A percentile compares a stretch with the other conserved stretches of the same genome.
These are phyloP conservation scores for Noccaea bulbosa DNA, from an alignment of 345 rosid genomes.

Conservation along the genomic window DNA sequence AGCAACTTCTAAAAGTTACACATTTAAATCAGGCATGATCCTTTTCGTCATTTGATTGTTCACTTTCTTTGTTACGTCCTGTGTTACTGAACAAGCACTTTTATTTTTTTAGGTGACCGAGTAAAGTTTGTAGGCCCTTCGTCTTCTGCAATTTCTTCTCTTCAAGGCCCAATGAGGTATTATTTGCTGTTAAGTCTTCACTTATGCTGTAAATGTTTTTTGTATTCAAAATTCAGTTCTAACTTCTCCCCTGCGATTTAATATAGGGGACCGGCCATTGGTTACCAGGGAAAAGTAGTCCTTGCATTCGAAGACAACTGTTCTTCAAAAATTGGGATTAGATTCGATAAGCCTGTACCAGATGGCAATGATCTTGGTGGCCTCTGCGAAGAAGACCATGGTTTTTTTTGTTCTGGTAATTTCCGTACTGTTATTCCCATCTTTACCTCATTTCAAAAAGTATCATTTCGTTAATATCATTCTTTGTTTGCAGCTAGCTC, in stretches of 20 bases:
- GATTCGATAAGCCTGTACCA: conserved; percentile 81
- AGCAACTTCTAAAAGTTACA: conserved; percentile 84
- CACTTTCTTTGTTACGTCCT: conserved; percentile 24
- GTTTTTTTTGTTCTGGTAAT: conserved; percentile 91
- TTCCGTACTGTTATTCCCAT: neutral
- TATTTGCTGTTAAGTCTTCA: conserved; percentile 2
- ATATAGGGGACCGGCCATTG: conserved; percentile 76
- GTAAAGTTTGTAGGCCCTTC: conserved; percentile 68
- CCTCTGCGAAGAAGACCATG: conserved; percentile 83
- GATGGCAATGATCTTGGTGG: conserved; percentile 99
- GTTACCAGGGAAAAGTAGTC: conserved; percentile 86
- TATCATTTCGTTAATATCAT: conserved; percentile 7
- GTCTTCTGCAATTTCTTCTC: conserved; percentile 59
- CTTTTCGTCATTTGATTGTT: conserved; percentile 15
- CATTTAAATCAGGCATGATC: conserved; percentile 75
- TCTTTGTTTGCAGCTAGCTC: conserved; percentile 61
- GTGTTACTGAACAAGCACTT: conserved; percentile 31
- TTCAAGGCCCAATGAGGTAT: conserved; percentile 62
- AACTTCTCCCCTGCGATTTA: conserved; percentile 3
- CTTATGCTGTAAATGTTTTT: neutral
- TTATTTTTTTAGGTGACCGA: conserved; percentile 77
- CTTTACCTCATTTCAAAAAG: conserved; percentile 1
- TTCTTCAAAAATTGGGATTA: conserved; percentile 87
- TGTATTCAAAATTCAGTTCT: conserved; percentile 11
- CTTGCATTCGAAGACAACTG: conserved; percentile 92